Evolutionary conservation across 2,329 filamentous ascomycete species (phyloP), one percentile per base, ranked within the genome.

Genomic region (Pestalotiopsis sp.): DNA sequence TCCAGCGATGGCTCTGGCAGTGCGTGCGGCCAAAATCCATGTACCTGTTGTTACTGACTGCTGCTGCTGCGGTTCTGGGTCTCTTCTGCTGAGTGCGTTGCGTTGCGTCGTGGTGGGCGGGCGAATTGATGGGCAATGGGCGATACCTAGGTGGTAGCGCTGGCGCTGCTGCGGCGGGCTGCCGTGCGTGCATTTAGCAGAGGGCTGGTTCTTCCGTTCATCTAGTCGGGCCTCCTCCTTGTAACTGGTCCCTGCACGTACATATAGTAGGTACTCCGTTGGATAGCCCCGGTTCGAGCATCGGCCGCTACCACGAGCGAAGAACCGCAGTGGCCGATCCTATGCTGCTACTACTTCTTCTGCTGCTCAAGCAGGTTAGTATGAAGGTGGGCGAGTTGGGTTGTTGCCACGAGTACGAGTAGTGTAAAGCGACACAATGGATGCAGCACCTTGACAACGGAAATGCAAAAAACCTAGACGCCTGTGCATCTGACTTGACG

Each of bases 401-500:
- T 52, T n/a, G 45, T 52, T 52, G 45, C 45, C 45, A 52, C 45
- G 45, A 52, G 45, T 20, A 52, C 45, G 45, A 52, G 45, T 52
- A 52, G 45, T 52, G 31, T 36, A 36, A 49, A 49, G 45, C 17
- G 14, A 52, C 9, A 20, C 45, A 52, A 20, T 52, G 17, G 41
- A 17, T 52, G 20, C 45, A 52, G 17, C 9, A n/a, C 17, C 7
- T 52, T 52, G 45, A 40, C 31, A 62, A 62, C 27, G 36, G n/a
- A 62, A 40, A 20, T 4, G 31, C 59, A 20, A 20, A 14, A 49
- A 52, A 64, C n/a, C 25, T 52, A 45, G 20, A 49, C 61, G 40
- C 61, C 61, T 64, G 61, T 49, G 40, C 17, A 64, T 45, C 61
- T 64, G 12, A 12, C n/a, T 64, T 64, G 40, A 64, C 61, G 61